Conservation (phyloP, 345 rosid species). For the Gossypium raimondii region DNA sequence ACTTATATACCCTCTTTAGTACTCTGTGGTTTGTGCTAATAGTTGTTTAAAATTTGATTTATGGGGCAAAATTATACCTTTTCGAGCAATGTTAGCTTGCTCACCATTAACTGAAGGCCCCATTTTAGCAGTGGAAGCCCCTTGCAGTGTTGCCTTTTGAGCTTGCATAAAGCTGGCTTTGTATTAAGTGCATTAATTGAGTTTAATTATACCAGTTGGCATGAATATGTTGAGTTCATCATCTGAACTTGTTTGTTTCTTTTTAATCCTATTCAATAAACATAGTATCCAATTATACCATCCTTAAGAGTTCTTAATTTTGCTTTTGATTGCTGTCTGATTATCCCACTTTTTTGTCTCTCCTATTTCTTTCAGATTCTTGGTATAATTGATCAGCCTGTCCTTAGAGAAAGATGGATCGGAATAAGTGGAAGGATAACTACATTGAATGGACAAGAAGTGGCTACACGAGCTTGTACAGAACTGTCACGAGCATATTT, state of each 20-base stretch:
- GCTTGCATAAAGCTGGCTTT: background rate
- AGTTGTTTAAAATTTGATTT: slow-evolving; percentile 7
- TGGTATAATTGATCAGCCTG: slow-evolving; percentile 87
- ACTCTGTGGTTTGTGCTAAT: background rate
- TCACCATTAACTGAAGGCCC: background rate
- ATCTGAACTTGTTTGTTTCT: background rate
- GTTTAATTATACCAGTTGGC: background rate
- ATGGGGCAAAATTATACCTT: background rate
- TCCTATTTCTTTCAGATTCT: slow-evolving; percentile 51
- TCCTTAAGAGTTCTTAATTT: background rate
- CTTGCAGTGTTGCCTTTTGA: background rate
- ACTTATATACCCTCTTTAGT: background rate
- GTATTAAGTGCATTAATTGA: background rate
- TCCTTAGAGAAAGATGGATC: slow-evolving; percentile 86
- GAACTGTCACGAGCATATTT: slow-evolving; percentile 74
- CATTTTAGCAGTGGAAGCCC: background rate
- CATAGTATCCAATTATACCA: background rate
- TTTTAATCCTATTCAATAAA: background rate
- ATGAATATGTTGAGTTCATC: background rate
- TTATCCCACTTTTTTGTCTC: background rate
- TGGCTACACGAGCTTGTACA: slow-evolving; percentile 65
- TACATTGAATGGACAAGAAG: slow-evolving; percentile 66
- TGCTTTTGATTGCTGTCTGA: background rate
- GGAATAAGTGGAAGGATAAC: slow-evolving; percentile 77
- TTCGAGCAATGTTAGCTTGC: background rate